phyloP scores from a whole-genome alignment of 208 protist species.

The Trichomonas gallinae region DNA sequence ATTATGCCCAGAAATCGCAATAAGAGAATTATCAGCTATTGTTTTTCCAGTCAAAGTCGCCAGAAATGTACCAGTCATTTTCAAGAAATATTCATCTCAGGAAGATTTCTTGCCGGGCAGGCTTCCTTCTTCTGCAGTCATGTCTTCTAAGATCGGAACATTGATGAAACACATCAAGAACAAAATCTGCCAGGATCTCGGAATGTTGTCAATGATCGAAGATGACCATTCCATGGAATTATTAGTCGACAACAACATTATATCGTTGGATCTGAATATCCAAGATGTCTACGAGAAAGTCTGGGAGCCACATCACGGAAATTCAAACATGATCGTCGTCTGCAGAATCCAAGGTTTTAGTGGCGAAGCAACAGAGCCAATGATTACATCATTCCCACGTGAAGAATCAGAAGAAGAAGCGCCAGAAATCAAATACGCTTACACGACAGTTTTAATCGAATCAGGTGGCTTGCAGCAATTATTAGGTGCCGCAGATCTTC shows the following conservation, averaged over 20 bases:
- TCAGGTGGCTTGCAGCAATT: not conserved
- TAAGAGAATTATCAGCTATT: not conserved
- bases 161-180: not conserved
- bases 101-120: not conserved
- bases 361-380: slow-evolving; percentile 65
- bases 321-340: slow-evolving; percentile 54
- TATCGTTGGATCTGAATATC: slow-evolving; percentile 31
- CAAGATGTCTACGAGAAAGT: slow-evolving; percentile 60
- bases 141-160: not conserved
- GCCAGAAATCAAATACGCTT: not conserved
- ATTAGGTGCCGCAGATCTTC: not conserved
- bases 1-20: not conserved
- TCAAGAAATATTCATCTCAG: not conserved
- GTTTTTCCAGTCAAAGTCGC: not conserved
- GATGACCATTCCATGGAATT: slow-evolving; percentile 32
- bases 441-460: not conserved
- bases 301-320: slow-evolving; percentile 38
- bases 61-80: not conserved
- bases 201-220: not conserved
- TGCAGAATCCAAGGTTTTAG: slow-evolving; percentile 63
- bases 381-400: slow-evolving; percentile 48
- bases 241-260: slow-evolving; percentile 28
- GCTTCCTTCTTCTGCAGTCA: not conserved
- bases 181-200: slow-evolving; percentile 27
- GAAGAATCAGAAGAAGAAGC: slow-evolving; percentile 37